Evolutionary conservation across 306 rosid genomes (phyloP), one percentile per base, ranked within the genome.

Genomic region (Vigna hirtella): DNA sequence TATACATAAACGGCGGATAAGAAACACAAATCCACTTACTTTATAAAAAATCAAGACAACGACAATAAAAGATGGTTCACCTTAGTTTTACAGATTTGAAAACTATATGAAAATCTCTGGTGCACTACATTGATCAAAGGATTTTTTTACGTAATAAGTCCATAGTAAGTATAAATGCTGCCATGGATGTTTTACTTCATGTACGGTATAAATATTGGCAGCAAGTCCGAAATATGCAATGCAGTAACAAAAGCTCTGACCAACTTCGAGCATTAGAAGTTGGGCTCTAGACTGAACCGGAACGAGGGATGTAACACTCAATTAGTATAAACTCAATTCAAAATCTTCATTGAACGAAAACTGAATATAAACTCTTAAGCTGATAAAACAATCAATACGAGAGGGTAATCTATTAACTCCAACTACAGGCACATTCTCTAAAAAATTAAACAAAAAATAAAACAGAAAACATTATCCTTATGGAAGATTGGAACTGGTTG

Each of bases 401-500:
- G 26, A 36, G 6, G 67, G 71, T 13, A 40, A 70, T 26, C 69
- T 68, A 47, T 38, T 11, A 36, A 74, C 50, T 73, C 67, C 79
- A 50, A 83, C 48, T 9, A 64, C 65, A 68, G n/a, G 15, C 50
- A 32, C 53, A 78, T 17, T 32, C 20, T 61, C 57, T 20, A 56
- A 14, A 69, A 51, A 51, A 51, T 70, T 70, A 74, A 3, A 43
- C 73, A 55, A 81, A 84, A 77, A 15, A 40, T 53, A 13, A 6
- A 55, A 64, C 50, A 34, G 40, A 75, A 43, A 57, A 1, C 72
- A 55, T 28, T 43, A 68, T 62, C 12, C 50, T 87, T 69, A 88
- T 5, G 87, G 38, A 24, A 48, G 83, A 62, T 84, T 78, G 26
- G 95, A 93, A 52, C 91, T 88, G 14, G 92, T 79, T 56, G 85